These are phyloP conservation scores for Aspergillus ustus DNA, from an alignment of 2,329 filamentous ascomycete species.

Conservation along the genomic window DNA sequence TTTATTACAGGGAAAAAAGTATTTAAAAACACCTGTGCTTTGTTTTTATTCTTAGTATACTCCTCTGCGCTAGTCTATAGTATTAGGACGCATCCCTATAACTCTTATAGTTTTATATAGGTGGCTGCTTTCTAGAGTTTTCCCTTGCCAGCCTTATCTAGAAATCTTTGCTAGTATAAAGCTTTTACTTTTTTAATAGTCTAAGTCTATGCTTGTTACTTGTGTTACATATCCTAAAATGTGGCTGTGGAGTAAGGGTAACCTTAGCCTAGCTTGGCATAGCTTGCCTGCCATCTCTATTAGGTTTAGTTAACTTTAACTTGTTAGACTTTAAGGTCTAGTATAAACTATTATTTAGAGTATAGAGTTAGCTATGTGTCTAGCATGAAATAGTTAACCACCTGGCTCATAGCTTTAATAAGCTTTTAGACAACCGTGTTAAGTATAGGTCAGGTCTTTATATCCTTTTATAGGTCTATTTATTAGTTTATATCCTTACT, in stretches of 20 bases:
- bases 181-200: constrained; percentile 27
- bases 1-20: constrained; percentile 25
- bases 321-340: constrained; percentile 29
- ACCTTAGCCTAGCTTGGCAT: background rate
- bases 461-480: constrained; percentile 18
- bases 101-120: constrained; percentile 21
- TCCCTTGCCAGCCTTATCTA: constrained; percentile 25
- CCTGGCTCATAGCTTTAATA: background rate
- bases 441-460: background rate
- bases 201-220: constrained; percentile 25
- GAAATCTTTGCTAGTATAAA: constrained; percentile 29
- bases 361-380: constrained; percentile 21
- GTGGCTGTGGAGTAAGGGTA: constrained; percentile 2
- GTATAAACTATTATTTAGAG: constrained; percentile 32
- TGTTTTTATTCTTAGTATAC: constrained; percentile 24
- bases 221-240: constrained; percentile 15
- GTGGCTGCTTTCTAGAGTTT: constrained; percentile 25
- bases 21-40: constrained; percentile 24
- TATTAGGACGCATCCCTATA: constrained; percentile 22
- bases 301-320: constrained; percentile 24
- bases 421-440: background rate
- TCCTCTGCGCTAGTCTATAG: constrained; percentile 19
- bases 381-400: constrained; percentile 20
- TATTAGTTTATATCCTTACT: constrained; percentile 8
- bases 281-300: constrained; percentile 26